Base-by-base conservation (phyloP, 1,284 basidiomycete genomes). In the Athelia sp. region DNA sequence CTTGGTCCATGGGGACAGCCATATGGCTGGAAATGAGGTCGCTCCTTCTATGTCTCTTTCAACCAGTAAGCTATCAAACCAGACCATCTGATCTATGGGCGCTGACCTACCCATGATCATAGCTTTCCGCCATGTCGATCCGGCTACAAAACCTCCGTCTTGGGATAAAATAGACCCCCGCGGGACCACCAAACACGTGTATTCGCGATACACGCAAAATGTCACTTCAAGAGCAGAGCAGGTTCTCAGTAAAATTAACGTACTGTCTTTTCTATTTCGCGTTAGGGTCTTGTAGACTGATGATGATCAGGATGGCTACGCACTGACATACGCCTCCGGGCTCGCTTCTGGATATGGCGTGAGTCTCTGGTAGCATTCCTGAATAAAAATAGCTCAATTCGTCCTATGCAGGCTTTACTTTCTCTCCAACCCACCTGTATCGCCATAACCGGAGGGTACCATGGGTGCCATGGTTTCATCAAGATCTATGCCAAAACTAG, bases 401-500 rank as follows among this genome's bases (percentile, higher is more conserved):
- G 43, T 21, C 23, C 36, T 48, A 43, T 34, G 21, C 17, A 89
- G 87, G 85, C 86, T 1, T 67, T 93, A 17, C 72, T 84, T 6
- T 75, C 81, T 59, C 82, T 76, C 58, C 75, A 81, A 36, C 93
- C 93, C 0, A 84, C 82, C 56, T 82, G 89, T 17, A 77, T 97
- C 53, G 92, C 91, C 8, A 87, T 96, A 50, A 77, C 78, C 2
- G 78, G 68, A 3, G 93, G 93, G 2, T 97, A 96, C 65, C 81
- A 84, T 64, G 93, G 93, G 1, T 82, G 78, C 47, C 87, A 93
- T 60, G 70, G 69, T 3, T 75, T 81, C 26, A 79, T 96, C 50
- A 72, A 79, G 17, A 70, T 87, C 13, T 92, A 86, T 62, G 68
- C 72, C 54, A 79, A 79, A 54, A 74, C 69, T 50, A 74, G 75